These are phyloP conservation scores for Phytophthora europaea DNA, from an alignment of 352 stramenopile species.

Conservation along the genomic window DNA sequence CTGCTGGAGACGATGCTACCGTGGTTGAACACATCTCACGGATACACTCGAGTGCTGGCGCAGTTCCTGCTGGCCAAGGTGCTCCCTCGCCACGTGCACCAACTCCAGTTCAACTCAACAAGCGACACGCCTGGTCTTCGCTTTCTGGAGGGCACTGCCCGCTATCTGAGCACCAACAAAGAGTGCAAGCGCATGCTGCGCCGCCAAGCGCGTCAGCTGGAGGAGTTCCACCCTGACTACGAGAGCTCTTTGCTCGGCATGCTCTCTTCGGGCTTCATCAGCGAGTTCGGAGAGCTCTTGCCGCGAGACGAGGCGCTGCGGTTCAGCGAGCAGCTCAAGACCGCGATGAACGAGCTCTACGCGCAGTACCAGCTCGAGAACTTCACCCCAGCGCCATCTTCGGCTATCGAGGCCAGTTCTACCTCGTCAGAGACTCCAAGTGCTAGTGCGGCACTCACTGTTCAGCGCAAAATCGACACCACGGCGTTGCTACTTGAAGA, in stretches of 20 bases:
- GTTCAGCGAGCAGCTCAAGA: conserved; percentile 71
- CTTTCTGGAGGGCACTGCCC: conserved; percentile 64
- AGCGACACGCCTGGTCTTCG: conserved; percentile 37
- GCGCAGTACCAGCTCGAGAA: conserved; percentile 81
- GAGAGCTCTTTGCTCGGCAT: conserved; percentile 81
- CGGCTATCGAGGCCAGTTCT: neutral
- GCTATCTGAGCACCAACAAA: conserved; percentile 85
- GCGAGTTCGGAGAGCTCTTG: conserved; percentile 81
- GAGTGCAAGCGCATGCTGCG: conserved; percentile 87
- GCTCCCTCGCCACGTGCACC: conserved; percentile 71
- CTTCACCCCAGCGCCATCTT: conserved; percentile 30
- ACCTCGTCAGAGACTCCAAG: conserved; percentile 1
- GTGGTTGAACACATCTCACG: conserved; percentile 81
- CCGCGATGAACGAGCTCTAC: conserved; percentile 72
- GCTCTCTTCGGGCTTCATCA: conserved; percentile 68
- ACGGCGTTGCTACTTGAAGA: conserved; percentile 72
- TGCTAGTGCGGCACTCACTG: conserved; percentile 33
- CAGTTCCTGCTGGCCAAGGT: conserved; percentile 77
- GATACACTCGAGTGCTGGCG: conserved; percentile 84
- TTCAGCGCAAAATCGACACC: conserved; percentile 88
- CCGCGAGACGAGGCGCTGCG: conserved; percentile 64
- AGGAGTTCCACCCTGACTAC: conserved; percentile 69
- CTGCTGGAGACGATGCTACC: conserved; percentile 66
- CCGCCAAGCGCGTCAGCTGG: conserved; percentile 72
- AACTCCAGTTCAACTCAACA: conserved; percentile 24